Evolutionary conservation across 139 green algal species (phyloP).

Genomic region (Dunaliella sp.): DNA sequence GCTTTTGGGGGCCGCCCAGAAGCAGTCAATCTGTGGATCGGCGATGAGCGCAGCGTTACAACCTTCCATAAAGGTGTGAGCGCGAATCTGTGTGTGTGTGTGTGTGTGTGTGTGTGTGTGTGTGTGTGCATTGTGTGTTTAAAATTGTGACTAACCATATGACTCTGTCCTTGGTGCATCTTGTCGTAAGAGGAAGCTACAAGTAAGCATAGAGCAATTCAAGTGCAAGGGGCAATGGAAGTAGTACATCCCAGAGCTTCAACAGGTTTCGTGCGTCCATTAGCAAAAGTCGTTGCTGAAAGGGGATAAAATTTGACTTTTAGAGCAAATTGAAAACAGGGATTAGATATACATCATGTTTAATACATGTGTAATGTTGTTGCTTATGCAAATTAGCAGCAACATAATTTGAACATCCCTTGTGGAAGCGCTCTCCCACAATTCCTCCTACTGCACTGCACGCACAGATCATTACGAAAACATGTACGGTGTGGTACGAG

Average conservation of each 20-base stretch:
- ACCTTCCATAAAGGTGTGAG: slow-evolving; percentile 73
- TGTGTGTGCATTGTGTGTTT: not conserved
- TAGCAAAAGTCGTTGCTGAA: no score
- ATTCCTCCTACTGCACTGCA: not conserved
- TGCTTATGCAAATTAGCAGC: not conserved
- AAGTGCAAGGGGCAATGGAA: not conserved
- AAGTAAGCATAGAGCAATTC: not conserved
- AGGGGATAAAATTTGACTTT: no score
- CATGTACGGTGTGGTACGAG: slow-evolving; percentile 72
- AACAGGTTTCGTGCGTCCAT: no score
- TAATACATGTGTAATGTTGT: not conserved
- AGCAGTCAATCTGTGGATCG: slow-evolving; percentile 64
- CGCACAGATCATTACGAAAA: slow-evolving; percentile 74
- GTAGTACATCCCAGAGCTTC: not conserved
- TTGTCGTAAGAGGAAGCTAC: no score
- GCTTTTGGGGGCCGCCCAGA: slow-evolving; percentile 49
- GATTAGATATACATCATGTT: no score
- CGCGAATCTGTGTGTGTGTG: not conserved
- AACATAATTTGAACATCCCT: not conserved
- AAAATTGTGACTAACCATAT: no score
- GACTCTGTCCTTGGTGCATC: no score
- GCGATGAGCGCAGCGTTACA: slow-evolving; percentile 69
- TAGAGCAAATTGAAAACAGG: no score
- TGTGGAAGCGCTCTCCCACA: not conserved
- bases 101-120: not conserved